Base-by-base conservation (phyloP, 345 rosid genomes). In the Eucalyptus cloeziana region DNA sequence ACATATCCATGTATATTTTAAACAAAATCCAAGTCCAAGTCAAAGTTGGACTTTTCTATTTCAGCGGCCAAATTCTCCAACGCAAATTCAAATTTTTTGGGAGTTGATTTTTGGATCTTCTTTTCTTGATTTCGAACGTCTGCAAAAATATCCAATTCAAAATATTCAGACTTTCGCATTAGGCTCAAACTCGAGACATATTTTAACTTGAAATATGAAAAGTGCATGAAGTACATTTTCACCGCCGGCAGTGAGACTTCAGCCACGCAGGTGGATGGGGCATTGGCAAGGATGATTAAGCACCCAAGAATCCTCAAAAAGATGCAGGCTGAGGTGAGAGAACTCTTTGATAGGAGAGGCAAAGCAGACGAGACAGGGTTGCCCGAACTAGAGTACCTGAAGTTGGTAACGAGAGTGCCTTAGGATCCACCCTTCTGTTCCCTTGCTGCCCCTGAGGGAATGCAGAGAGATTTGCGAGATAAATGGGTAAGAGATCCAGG, bases 321-420 rank as follows among this genome's bases (percentile, higher is more conserved):
- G 54, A 91, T 91, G 67, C 91, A 89, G 87, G 86, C 90, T 13
- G 93, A 93, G 60, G 93, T 90, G 30, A 90, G 92, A 33, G 37
- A 47, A 44, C 91, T 89, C 7, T 90, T 90, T 21, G 49, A 37
- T 0, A 40, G 76, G 50, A 86, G 45, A 27, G 93, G 92, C 54
- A 51, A 89, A 86, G 43, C 76, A 4, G 88, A 90, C 24, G 93
- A 91, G 85, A 33, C 49, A 3, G 13, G 30, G 1, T 43, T 89
- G 37, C 56, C 86, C 2, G 87, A 91, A 49, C 86, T 91, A 7
- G 49, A 37, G 10, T 85, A 87, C 64, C n/a, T 90, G 24, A 52
- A 90, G 71, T 8, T 51, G 52, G 85, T 90, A 6, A 83, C 81
- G 25, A 49, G 83, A 88, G 37, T 15, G 49, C 4, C 51, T 54